Base-by-base conservation (phyloP, 2,329 filamentous ascomycete species). In the Alternaria tenuissima region DNA sequence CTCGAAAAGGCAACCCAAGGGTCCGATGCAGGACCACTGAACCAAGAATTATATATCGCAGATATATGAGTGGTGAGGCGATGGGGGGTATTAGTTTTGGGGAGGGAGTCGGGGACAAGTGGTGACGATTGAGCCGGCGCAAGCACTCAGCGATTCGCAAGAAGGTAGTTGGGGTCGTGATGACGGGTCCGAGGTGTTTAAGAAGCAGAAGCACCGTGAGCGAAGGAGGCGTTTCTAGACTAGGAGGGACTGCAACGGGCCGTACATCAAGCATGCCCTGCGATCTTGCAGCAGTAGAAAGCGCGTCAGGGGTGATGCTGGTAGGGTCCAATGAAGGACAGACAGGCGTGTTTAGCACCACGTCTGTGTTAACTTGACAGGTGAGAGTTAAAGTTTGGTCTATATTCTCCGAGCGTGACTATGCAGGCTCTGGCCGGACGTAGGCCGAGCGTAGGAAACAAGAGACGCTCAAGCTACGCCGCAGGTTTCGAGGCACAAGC, bases 161-260 rank as follows among this genome's bases (percentile, higher is more conserved):
- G 65, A 62, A 57, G 57, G 51, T 59, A 39, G 61, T 55, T 61
- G 63, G 43, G 60, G 64, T 69, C 54, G 66, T 70, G 69, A 65
- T 66, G 68, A 70, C 59, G 68, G 67, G 68, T 61, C 69, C 63
- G 55, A 61, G 69, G 68, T 65, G 66, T 70, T 72, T 75, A 73
- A 69, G 66, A 71, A 71, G 70, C 38, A 61, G 61, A 46, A 62
- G 66, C 61, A 70, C 68, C 42, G 63, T 58, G 60, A 57, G 62
- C 63, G 52, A 68, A 63, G 70, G 68, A 72, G 71, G 73, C 73
- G 73, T 72, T 75, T 64, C 68, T 70, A 63, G 74, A 68, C 72
- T 69, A 68, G 68, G 69, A 66, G 74, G 67, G 66, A 73, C 75
- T 78, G 76, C 76, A 78, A 77, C 76, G 76, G 76, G 75, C 76